Base-by-base conservation (phyloP, 2,329 filamentous ascomycete species). In the Ophiostoma triangulosporum region DNA sequence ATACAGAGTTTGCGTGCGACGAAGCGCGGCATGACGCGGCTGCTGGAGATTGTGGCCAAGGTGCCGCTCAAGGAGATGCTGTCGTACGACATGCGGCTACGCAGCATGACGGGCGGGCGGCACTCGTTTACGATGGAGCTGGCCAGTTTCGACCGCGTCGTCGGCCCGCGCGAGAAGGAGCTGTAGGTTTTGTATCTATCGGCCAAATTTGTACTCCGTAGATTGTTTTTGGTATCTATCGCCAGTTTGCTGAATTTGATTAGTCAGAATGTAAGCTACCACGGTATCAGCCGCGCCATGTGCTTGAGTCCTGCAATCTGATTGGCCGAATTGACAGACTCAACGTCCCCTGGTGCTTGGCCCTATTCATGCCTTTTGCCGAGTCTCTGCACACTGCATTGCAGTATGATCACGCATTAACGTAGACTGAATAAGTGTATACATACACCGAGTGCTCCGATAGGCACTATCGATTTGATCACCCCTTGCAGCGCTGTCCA, bases 41-140 rank as follows among this genome's bases (percentile, higher is more conserved):
- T 71, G 70, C 71, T 76, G 55, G 76, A 84, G 50, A 88, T 98
- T 60, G 82, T 84, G 11, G 93, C 90, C 22, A 81, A 86, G 62
- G 91, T 97, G 27, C 93, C 93, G 31, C 74, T 97, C 62, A 94
- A 93, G 69, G 91, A 97, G 68, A 96, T 97, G 88, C 83, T 97
- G 33, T 87, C 91, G 40, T 98, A 97, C 67, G 73, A 97, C 61
- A 88, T 88, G 65, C 87, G 94, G 64, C 69, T 98, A 58, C 75
- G 93, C 51, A 90, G 88, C 68, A 76, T 95, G 71, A 98, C 91
- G 3, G 86, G 84, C 3, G 93, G 93, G 0, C 76, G 93, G 2
- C 78, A 81, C 62, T 72, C 75, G 5, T 70, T 81, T 64, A 77
- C 75, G 1, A 76, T 81, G 76, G 70, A 74, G 4, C 73, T 79